phyloP scores from a whole-genome alignment of 768 basidiomycete genomes.

The Macrocybe gigantea region DNA sequence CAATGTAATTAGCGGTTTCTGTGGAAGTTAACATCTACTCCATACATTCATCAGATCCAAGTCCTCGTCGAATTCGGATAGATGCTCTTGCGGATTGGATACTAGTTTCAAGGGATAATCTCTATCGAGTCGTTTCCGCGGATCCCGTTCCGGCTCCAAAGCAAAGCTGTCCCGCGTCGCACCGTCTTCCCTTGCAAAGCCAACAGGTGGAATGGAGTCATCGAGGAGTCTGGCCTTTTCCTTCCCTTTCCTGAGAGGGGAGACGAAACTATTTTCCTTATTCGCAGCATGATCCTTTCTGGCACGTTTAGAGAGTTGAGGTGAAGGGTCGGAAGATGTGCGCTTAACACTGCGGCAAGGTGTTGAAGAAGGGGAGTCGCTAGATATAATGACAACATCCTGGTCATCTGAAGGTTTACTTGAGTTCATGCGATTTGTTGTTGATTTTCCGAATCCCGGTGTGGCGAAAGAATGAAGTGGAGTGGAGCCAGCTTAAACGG shows the following conservation, averaged over 20 bases:
- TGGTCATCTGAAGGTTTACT: slow-evolving; percentile 11
- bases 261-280: slow-evolving; percentile 28
- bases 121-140: slow-evolving; percentile 18
- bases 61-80: slow-evolving; percentile 10
- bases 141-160: slow-evolving; percentile 14
- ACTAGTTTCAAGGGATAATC: slow-evolving; percentile 11
- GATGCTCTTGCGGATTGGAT: neutral
- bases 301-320: slow-evolving; percentile 26
- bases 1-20: neutral
- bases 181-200: slow-evolving; percentile 8
- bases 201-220: neutral
- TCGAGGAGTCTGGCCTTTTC: slow-evolving; percentile 8
- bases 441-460: slow-evolving; percentile 32
- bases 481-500: slow-evolving; percentile 16
- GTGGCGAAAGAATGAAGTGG: slow-evolving; percentile 38
- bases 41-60: slow-evolving; percentile 21
- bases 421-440: slow-evolving; percentile 4
- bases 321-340: slow-evolving; percentile 32
- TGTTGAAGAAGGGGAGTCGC: slow-evolving; percentile 28
- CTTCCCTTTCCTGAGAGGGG: slow-evolving; percentile 9
- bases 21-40: too few relatives aligned
- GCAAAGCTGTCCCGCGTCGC: slow-evolving; percentile 17
- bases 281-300: slow-evolving; percentile 20
- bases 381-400: slow-evolving; percentile 30
- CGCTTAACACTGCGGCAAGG: slow-evolving; percentile 28